Percentiles rank a stretch among this genome's conserved stretches.
These are phyloP conservation scores for Collariella sp. DNA, from an alignment of 495 filamentous ascomycete species.

Conservation along the genomic window DNA sequence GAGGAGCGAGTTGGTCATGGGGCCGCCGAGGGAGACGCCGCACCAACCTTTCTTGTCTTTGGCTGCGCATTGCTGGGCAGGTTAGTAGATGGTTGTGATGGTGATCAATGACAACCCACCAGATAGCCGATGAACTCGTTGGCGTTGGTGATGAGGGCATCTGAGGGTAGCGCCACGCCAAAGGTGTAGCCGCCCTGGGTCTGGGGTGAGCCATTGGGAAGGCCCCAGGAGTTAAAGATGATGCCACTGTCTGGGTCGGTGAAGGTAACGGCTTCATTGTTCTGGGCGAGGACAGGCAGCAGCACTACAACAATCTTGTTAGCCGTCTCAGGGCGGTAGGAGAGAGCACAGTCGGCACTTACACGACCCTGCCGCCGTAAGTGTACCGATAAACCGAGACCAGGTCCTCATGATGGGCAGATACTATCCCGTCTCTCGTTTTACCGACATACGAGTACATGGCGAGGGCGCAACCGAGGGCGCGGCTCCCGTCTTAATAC, in stretches of 20 bases:
- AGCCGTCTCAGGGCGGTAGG: neutral
- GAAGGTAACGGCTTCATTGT: slow-evolving; percentile 22
- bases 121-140: slow-evolving; percentile 52
- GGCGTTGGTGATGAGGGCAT: slow-evolving; percentile 42
- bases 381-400: slow-evolving; percentile 20
- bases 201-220: slow-evolving; percentile 18
- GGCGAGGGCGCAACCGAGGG: slow-evolving; percentile 1
- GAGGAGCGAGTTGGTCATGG: slow-evolving; percentile 52
- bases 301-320: slow-evolving; percentile 14
- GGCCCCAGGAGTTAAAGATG: slow-evolving; percentile 37
- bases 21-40: slow-evolving; percentile 46
- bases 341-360: slow-evolving; percentile 9
- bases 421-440: slow-evolving; percentile 11
- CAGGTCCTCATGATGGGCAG: slow-evolving; percentile 21
- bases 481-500: slow-evolving; percentile 7
- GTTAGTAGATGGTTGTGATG: slow-evolving; percentile 12
- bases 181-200: slow-evolving; percentile 40
- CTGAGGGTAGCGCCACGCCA: slow-evolving; percentile 48
- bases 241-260: slow-evolving; percentile 40
- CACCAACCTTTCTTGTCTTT: slow-evolving; percentile 43
- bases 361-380: slow-evolving; percentile 24
- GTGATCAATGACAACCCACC: slow-evolving; percentile 24
- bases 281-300: slow-evolving; percentile 23
- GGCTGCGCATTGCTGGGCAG: slow-evolving; percentile 23
- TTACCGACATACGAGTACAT: slow-evolving; percentile 6